phyloP scores from a whole-genome alignment of 108 stramenopile species.

The Cyclotella cryptica region DNA sequence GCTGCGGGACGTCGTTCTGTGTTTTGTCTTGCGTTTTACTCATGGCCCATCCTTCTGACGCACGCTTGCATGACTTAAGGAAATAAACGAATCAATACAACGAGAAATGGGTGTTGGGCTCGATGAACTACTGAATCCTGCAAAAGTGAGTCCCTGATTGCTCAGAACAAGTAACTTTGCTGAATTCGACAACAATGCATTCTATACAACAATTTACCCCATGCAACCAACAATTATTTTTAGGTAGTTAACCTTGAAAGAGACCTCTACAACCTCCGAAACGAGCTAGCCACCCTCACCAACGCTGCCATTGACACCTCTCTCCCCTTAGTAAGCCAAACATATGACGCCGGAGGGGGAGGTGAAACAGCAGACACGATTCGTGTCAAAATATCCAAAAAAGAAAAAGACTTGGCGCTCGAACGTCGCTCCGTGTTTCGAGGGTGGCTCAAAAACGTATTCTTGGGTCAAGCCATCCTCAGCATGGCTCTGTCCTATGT shows the following conservation, averaged over 20 bases:
- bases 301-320: constrained; percentile 31
- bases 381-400: constrained; percentile 81
- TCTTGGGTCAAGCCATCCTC: constrained; percentile 90
- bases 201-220: neutral
- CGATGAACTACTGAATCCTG: constrained; percentile 90
- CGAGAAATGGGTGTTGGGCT: constrained; percentile 75
- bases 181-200: neutral
- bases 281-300: constrained; percentile 62
- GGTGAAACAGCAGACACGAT: constrained; percentile 72
- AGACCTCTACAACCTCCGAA: constrained; percentile 80
- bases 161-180: neutral
- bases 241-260: constrained; percentile 90
- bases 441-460: constrained; percentile 95
- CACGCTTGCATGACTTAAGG: neutral
- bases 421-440: constrained; percentile 95
- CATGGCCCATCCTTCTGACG: too few species aligned
- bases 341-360: constrained; percentile 73
- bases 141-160: constrained; percentile 61
- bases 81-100: constrained; percentile 78
- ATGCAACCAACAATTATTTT: neutral
- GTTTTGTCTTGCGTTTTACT: constrained; percentile 66
- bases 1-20: neutral
- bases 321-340: constrained; percentile 48
- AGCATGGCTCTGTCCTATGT: constrained; percentile 82
- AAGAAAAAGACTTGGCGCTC: constrained; percentile 78